Percentiles rank a stretch among this genome's conserved stretches.
Evolutionary conservation across 192 early-diverging fungal genomes (phyloP).

Genomic region (Gonapodya prolifera): DNA sequence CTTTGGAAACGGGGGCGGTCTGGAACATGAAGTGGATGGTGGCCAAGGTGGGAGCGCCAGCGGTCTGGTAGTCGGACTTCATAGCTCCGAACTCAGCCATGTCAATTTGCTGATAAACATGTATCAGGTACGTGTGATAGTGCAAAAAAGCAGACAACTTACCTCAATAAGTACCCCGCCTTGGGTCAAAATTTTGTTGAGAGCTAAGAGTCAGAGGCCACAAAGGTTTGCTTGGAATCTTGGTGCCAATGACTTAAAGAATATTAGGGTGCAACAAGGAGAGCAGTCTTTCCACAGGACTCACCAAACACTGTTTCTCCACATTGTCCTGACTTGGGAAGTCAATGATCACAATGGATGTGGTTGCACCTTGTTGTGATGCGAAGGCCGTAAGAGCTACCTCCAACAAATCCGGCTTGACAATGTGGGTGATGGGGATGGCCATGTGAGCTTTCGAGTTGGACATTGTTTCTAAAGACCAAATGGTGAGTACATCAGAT

Average conservation of each 20-base stretch:
- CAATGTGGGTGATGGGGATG: background rate
- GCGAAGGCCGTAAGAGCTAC: background rate
- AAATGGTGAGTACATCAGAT: no score
- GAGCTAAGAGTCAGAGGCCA: background rate
- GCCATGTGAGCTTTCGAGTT: background rate
- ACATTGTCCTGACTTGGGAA: background rate
- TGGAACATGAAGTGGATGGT: background rate
- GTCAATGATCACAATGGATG: background rate
- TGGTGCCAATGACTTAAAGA: background rate
- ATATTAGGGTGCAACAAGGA: background rate
- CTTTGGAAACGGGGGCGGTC: background rate
- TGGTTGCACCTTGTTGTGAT: background rate
- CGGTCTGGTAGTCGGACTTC: background rate
- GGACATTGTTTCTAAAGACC: background rate
- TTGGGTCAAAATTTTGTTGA: background rate
- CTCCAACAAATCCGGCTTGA: background rate
- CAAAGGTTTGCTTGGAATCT: background rate
- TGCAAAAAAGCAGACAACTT: background rate
- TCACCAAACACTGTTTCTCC: background rate
- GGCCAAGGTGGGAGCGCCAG: background rate
- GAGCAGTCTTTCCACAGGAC: background rate
- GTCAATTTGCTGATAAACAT: background rate
- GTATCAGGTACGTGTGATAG: background rate
- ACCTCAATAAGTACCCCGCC: background rate
- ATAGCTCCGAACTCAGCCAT: background rate